A percentile compares a stretch with the other conserved stretches of the same genome.
Evolutionary conservation across 1,284 basidiomycete species (phyloP).

Genomic region (Cryptococcus sp.): DNA sequence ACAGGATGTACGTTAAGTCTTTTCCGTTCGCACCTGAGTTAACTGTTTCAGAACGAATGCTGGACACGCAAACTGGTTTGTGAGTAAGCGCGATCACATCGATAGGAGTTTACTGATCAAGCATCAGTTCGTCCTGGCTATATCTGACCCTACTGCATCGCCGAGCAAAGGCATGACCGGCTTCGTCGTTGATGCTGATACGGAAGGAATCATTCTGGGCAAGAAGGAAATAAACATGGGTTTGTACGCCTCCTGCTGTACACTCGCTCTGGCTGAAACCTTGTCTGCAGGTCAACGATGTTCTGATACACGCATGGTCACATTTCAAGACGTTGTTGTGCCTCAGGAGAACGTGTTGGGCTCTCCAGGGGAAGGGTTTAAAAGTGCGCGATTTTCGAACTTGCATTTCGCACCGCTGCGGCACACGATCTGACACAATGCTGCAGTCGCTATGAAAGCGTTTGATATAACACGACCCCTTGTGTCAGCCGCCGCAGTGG

Average conservation of each 20-base stretch:
- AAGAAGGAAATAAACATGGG: slow-evolving; percentile 65
- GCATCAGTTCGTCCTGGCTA: slow-evolving; percentile 58
- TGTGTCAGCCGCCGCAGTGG: slow-evolving; percentile 60
- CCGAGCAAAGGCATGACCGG: slow-evolving; percentile 59
- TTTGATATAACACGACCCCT: slow-evolving; percentile 60
- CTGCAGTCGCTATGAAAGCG: slow-evolving; percentile 56
- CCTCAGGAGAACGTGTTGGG: slow-evolving; percentile 59
- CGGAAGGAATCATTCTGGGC: slow-evolving; percentile 56
- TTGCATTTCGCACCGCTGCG: not conserved
- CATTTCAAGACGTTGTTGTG: slow-evolving; percentile 59
- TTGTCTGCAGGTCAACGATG: slow-evolving; percentile 55
- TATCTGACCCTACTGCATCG: slow-evolving; percentile 56
- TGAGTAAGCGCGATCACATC: slow-evolving; percentile 20
- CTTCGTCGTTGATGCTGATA: slow-evolving; percentile 60
- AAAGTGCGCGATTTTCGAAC: slow-evolving; percentile 42
- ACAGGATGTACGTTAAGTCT: slow-evolving; percentile 40
- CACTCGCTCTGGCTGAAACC: not conserved
- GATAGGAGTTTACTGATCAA: not conserved
- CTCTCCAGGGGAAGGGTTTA: slow-evolving; percentile 60
- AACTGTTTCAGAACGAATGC: slow-evolving; percentile 54
- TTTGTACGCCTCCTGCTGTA: slow-evolving; percentile 6
- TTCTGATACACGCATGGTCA: slow-evolving; percentile 61
- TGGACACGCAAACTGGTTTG: slow-evolving; percentile 57
- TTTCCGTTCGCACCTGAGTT: too few relatives aligned
- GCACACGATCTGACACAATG: too few relatives aligned